Base-by-base conservation (phyloP, 164 flowering plant species). In the Protea cynaroides region DNA sequence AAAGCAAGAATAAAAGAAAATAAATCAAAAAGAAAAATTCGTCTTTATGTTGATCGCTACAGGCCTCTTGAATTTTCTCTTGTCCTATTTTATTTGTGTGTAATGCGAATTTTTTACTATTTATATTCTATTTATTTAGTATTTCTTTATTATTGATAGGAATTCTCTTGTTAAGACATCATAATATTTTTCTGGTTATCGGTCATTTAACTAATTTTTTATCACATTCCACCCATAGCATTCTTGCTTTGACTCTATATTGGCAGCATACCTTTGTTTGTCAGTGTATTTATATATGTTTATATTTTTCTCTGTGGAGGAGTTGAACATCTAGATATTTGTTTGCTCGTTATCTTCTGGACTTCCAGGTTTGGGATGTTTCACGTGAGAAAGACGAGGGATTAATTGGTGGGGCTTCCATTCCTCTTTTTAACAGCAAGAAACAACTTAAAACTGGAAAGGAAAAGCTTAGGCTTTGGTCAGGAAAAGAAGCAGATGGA, bases 391-490 rank as follows among this genome's bases (percentile, higher is more conserved):
- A 83, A 75, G 83, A 78, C 64, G 90, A 90, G 52, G 90, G 85
- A 50, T 74, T 92, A 74, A 77, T 89, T 68, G 99, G 97, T 61
- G 99, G 99, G 57, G 94, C 99, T 46, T 92, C 99, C 49, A 81
- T 88, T 69, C 89, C 86, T 79, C 89, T 95, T 37, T 95, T 95
- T 74, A 95, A 84, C 76, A 83, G 74, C 78, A 89, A 92, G 71
- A 88, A 82, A 70, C 97, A 88, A 78, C 89, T 92, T 43, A 89
- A 92, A 79, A 88, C 96, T 38, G 97, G 99, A 59, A 95, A 87
- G 77, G 97, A 88, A 66, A 95, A 89, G 80, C 94, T 95, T 65
- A 83, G 96, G 74, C 89, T 95, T 58, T 92, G 99, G 97, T 76
- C 49, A 19, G 88, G 87, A 58, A 92, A 83, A 77, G 88, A 85